Base-by-base conservation (phyloP, 768 basidiomycete species). In the Megacollybia marginata region DNA sequence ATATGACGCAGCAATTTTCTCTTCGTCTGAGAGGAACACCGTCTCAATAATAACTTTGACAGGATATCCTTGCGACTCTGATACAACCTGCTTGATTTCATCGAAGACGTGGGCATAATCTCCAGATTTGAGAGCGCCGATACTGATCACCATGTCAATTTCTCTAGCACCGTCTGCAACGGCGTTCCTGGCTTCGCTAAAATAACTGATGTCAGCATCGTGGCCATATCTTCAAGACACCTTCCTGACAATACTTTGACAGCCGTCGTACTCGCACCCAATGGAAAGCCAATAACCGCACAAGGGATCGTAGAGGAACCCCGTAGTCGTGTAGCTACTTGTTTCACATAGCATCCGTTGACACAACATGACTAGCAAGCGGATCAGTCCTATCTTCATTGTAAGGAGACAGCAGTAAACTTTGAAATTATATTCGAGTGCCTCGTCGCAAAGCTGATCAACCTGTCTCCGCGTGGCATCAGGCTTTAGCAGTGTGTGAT, bases 41-140 rank as follows among this genome's bases (percentile, higher is more conserved):
- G 76, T 78, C 50, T 79, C 76, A 10, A 79, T 62, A 53, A 79
- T 79, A 35, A 78, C 75, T 52, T 79, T 78, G 42, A 78, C 71
- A 2, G 66, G 64, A 23, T 66, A 52, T 0, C 61, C 61, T 7
- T 52, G 48, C 1, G 68, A 65, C 0, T 70, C 63, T 2, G 55
- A 52, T 35, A 76, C 64, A 18, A 74, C 71, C 1, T 66, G 61
- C 12, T 53, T 50, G 43, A 79, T 69, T 49, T 78, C 74, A 0
- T 62, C 46, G 50, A 65, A 70, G 2, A 77, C 62, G 9, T 64
- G 54, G 1, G 55, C 44, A 48, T 71, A 77, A 45, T 65, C 54
- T 8, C 62, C 54, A 2, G 70, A 59, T 51, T 75, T 69, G 7
- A 79, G 67, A 1, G 73, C 65, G 1, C 74, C 74, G 19, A 78